These are phyloP conservation scores for Penicillium verrucosum DNA, from an alignment of 2,329 filamentous ascomycete genomes.

Conservation along the genomic window DNA sequence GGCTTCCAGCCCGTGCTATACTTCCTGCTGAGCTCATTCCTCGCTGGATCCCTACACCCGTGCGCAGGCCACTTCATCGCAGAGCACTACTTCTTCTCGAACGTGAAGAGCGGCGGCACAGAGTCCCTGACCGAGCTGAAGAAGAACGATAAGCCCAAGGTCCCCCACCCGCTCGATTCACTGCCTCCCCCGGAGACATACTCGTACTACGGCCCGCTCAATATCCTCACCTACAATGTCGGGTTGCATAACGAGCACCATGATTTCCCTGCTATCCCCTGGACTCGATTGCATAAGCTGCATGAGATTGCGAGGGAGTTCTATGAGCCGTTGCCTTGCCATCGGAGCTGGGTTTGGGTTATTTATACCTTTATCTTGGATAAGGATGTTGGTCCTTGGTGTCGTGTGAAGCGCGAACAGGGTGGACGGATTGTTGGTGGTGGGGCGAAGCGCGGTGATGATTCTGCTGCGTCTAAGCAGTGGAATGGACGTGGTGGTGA, in stretches of 20 bases:
- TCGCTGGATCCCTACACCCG: conserved; percentile 89
- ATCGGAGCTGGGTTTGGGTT: conserved; percentile 87
- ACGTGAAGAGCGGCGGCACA: conserved; percentile 36
- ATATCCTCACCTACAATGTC: conserved; percentile 93
- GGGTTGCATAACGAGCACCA: conserved; percentile 98
- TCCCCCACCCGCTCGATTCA: conserved; percentile 54
- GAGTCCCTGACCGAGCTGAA: conserved; percentile 53
- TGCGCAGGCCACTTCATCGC: conserved; percentile 98
- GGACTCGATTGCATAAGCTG: conserved; percentile 78
- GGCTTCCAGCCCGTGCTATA: conserved; percentile 67
- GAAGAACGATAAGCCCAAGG: conserved; percentile 32
- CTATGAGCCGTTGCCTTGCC: conserved; percentile 80
- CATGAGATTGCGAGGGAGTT: conserved; percentile 83
- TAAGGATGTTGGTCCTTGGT: conserved; percentile 82
- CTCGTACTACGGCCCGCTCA: conserved; percentile 92
- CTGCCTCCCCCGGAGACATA: conserved; percentile 86
- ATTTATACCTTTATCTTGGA: conserved; percentile 96
- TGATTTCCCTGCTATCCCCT: conserved; percentile 94
- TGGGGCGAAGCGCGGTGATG: conserved; percentile 21
- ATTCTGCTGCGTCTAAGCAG: conserved; percentile 4
- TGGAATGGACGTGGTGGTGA: conserved; percentile 40
- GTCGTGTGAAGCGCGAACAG: conserved; percentile 86
- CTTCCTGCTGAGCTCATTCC: conserved; percentile 82
- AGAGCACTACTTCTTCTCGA: conserved; percentile 78
- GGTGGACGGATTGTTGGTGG: conserved; percentile 62